Conservation (phyloP, 768 basidiomycete species). For the Pulveroboletus ravenelii region DNA sequence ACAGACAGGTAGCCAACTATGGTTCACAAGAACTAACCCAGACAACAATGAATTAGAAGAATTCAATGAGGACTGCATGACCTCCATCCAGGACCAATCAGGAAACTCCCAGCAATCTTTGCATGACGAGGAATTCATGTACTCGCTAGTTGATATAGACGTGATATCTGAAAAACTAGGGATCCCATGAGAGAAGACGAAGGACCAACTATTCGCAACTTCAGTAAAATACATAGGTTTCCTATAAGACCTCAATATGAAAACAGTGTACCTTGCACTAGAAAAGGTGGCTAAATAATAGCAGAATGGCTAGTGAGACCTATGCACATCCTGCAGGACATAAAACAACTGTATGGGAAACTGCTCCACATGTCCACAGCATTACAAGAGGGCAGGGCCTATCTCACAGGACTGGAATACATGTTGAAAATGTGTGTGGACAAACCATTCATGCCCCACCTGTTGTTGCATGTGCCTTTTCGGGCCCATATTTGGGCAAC, state of each 20-base stretch:
- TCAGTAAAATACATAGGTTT: slow-evolving; percentile 25
- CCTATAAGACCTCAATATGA: slow-evolving; percentile 27
- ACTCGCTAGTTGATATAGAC: slow-evolving; percentile 1
- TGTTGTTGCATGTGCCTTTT: too few relatives aligned
- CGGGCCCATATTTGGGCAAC: too few relatives aligned
- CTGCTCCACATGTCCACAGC: background rate
- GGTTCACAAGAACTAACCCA: background rate
- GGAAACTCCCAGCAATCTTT: too few relatives aligned
- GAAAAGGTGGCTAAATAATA: background rate
- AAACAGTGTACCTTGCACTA: background rate
- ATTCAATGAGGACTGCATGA: background rate
- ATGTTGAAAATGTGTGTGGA: too few relatives aligned
- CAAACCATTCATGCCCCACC: background rate
- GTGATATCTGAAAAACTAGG: background rate
- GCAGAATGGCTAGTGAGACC: background rate
- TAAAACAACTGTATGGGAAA: background rate
- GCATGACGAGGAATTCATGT: background rate
- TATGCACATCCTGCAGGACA: background rate
- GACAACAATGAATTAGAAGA: accelerated
- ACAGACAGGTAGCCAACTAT: background rate
- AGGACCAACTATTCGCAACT: slow-evolving; percentile 8
- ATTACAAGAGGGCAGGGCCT: background rate
- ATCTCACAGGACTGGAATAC: too few relatives aligned
- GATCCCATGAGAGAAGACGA: slow-evolving; percentile 6
- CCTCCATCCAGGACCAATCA: background rate